These are phyloP conservation scores for Botryotinia convoluta DNA, from an alignment of 2,329 filamentous ascomycete genomes.

Conservation along the genomic window DNA sequence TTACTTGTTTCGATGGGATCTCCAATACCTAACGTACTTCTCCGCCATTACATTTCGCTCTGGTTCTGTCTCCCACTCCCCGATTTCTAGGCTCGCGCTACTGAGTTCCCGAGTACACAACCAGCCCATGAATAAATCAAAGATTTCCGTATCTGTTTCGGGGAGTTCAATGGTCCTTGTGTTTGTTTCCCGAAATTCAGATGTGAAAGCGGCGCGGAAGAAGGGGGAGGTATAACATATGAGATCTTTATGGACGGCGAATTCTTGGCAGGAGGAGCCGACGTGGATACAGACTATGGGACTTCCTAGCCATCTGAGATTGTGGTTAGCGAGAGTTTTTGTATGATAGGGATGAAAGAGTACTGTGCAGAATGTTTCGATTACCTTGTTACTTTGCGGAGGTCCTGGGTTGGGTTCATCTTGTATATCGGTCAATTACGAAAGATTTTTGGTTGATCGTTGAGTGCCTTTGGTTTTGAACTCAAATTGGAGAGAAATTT, in stretches of 20 bases:
- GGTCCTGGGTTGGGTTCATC: neutral
- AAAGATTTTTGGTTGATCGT: neutral
- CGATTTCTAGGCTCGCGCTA: neutral
- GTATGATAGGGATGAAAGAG: neutral
- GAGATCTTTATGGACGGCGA: neutral
- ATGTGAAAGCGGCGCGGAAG: neutral
- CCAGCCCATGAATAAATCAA: neutral
- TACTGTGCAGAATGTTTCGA: neutral
- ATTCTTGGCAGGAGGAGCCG: neutral
- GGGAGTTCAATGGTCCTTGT: neutral
- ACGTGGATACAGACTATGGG: neutral
- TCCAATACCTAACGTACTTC: neutral
- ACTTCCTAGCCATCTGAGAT: neutral
- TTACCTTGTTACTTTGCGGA: neutral
- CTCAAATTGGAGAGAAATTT: neutral
- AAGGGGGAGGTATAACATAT: neutral
- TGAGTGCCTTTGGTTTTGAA: neutral
- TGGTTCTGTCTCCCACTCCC: neutral
- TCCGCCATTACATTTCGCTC: neutral
- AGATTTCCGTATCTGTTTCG: neutral
- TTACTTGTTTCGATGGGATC: neutral
- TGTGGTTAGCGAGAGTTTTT: neutral
- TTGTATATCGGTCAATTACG: neutral
- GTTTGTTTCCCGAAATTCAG: neutral
- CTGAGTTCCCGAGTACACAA: neutral